phyloP scores from a whole-genome alignment of 2,329 filamentous ascomycete species.

The Alternaria tenuissima region DNA sequence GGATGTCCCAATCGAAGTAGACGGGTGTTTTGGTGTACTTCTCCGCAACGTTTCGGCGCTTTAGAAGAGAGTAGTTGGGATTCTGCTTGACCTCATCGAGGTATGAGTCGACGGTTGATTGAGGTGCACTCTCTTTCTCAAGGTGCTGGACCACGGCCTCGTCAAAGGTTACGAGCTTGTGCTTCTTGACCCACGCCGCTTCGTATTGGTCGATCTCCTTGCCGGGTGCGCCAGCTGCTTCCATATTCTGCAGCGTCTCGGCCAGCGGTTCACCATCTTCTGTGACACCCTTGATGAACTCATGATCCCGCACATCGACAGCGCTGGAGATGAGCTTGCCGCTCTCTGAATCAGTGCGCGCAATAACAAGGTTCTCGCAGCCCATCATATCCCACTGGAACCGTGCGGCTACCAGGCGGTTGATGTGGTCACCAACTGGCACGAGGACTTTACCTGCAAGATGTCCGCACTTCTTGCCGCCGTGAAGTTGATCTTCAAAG shows the following conservation, averaged over 20 bases:
- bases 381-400: constrained; percentile 99
- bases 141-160: constrained; percentile 85
- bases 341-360: constrained; percentile 93
- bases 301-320: constrained; percentile 93
- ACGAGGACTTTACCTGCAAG: constrained; percentile 95
- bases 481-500: constrained; percentile 97
- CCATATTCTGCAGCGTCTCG: constrained; percentile 90
- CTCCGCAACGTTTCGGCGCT: constrained; percentile 76
- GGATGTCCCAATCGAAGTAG: constrained; percentile 89
- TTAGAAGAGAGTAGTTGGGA: constrained; percentile 78
- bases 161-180: constrained; percentile 88
- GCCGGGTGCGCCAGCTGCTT: constrained; percentile 77
- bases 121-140: constrained; percentile 68
- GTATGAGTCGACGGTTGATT: constrained; percentile 73
- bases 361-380: constrained; percentile 91
- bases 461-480: constrained; percentile 98
- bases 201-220: constrained; percentile 87
- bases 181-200: constrained; percentile 84
- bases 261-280: constrained; percentile 82
- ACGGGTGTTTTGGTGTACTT: constrained; percentile 73
- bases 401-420: constrained; percentile 86
- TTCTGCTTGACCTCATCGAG: constrained; percentile 67
- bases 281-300: constrained; percentile 90
- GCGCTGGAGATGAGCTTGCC: constrained; percentile 89
- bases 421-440: constrained; percentile 94